Evolutionary conservation across 257 asterid species (phyloP).

Genomic region (Fraxinus pennsylvanica): DNA sequence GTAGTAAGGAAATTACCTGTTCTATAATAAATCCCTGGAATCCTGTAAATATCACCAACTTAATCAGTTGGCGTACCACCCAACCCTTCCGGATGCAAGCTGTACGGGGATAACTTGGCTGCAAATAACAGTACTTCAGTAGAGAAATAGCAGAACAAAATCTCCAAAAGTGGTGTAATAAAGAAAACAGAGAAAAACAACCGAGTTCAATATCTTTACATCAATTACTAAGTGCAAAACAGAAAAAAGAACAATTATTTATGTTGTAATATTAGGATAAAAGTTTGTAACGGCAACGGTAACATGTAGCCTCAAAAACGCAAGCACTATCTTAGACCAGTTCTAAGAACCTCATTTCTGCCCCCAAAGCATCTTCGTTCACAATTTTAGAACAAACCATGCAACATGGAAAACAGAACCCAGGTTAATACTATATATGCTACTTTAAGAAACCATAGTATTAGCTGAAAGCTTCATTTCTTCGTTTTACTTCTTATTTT

Average conservation of each 20-base stretch:
- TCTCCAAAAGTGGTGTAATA: not conserved
- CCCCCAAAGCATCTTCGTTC: not conserved
- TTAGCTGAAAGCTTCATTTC: not conserved
- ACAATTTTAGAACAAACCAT: not conserved
- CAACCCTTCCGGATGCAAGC: constrained; percentile 88
- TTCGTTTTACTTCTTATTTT: not conserved
- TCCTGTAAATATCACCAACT: constrained; percentile 87
- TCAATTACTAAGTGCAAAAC: constrained; percentile 17
- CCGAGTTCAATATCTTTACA: constrained; percentile 1
- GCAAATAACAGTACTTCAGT: constrained; percentile 29
- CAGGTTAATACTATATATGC: not conserved
- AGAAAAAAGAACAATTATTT: not conserved
- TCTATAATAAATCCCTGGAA: constrained; percentile 92
- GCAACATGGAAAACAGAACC: not conserved
- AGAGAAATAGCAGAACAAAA: constrained; percentile 16
- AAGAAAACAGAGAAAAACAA: constrained; percentile 11
- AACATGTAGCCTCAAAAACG: not conserved
- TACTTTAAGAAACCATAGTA: not conserved
- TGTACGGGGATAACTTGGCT: constrained; percentile 94
- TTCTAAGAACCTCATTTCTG: not conserved
- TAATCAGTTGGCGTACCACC: constrained; percentile 85
- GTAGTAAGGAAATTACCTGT: constrained; percentile 59
- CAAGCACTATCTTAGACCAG: not conserved
- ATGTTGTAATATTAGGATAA: not conserved
- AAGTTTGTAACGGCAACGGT: not conserved